Evolutionary conservation across 306 rosid species (phyloP), one percentile per base, ranked within the genome.

Genomic region (Prunus dulcis): DNA sequence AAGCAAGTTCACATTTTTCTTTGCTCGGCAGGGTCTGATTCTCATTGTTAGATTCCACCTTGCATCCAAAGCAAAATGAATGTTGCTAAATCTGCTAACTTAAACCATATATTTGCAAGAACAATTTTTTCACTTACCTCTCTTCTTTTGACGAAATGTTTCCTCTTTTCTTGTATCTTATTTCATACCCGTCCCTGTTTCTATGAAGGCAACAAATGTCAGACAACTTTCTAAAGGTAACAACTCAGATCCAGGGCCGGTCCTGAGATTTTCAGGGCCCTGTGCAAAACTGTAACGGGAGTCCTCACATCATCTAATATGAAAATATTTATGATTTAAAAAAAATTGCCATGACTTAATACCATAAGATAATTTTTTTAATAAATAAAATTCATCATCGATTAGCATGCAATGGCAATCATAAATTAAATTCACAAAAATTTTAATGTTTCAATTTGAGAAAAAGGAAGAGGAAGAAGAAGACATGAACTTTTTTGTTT

Each of bases 1-100:
- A 81, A 84, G 82, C 77, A 81, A 95, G 97, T 72, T 84, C 91
- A 78, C 97, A 92, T 60, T 84, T 34, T 81, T 69, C 82, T 63
- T 82, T 72, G 20, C 74, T 71, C 22, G 80, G 69, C 71, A 82
- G 87, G 67, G 80, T 75, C 68, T 69, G 84, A 76, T 71, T 78
- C 67, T 72, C 83, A 76, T 65, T 73, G 67, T 81, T 82, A 63
- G 73, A 67, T n/a, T n/a, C n/a, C n/a, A n/a, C 89, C 97, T 95
- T 91, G 56, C 20, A 79, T 67, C 70, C 56, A 88, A 80, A 80
- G 62, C 38, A 78, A 73, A 69, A 58, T 49, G 46, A 63, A 38
- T 67, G 77, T 67, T 63, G 63, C 72, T 47, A 80, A 76, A 72
- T 74, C 49, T 56, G 49, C 55, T 68, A 76, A 63, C 52, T 80